phyloP scores from a whole-genome alignment of 164 flowering plant species.

The Dillenia suffruticosa region DNA sequence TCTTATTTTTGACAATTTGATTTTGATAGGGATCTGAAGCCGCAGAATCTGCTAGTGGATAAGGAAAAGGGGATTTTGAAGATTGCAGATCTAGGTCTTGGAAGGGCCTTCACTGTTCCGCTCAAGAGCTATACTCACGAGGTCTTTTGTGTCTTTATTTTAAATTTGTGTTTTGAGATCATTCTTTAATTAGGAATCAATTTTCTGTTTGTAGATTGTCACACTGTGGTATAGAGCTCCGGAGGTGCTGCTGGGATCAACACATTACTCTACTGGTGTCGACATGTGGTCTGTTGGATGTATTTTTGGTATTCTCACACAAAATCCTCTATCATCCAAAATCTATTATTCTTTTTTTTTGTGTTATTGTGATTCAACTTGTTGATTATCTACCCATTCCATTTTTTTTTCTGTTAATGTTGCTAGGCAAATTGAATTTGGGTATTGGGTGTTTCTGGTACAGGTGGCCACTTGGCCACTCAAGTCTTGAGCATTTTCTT shows the following conservation, averaged over 20 bases:
- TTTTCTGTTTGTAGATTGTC: conserved; percentile 49
- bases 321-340: too few relatives aligned
- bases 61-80: conserved; percentile 83
- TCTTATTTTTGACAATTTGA: not conserved
- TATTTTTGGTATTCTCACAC: conserved; percentile 57
- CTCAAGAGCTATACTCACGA: conserved; percentile 97
- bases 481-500: too few relatives aligned
- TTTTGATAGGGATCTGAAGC: conserved; percentile 70
- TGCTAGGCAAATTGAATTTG: too few relatives aligned
- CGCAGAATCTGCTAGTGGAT: conserved; percentile 90
- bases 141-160: conserved; percentile 20
- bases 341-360: not conserved
- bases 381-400: too few relatives aligned
- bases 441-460: too few relatives aligned
- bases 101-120: conserved; percentile 91
- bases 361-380: too few relatives aligned
- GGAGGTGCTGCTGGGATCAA: conserved; percentile 81
- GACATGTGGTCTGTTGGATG: conserved; percentile 99
- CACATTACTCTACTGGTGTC: conserved; percentile 88
- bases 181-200: not conserved
- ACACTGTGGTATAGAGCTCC: conserved; percentile 99
- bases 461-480: too few relatives aligned
- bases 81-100: conserved; percentile 97
- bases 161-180: not conserved
- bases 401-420: too few relatives aligned